phyloP scores from a whole-genome alignment of 371 early-diverging fungal genomes.

The Blakeslea trispora region DNA sequence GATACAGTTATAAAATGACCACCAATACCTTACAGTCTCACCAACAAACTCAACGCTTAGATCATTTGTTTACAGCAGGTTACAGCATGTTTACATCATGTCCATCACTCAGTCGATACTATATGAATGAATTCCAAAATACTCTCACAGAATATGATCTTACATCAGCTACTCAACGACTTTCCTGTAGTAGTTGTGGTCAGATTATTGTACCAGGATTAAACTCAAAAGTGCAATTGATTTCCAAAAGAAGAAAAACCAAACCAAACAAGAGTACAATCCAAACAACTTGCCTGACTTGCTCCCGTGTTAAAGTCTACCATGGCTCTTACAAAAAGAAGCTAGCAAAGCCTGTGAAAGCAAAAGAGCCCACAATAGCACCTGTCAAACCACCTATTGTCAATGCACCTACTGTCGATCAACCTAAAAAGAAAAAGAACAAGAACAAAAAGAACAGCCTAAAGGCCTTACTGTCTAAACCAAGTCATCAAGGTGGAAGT shows the following conservation, averaged over 20 bases:
- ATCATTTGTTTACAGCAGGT: conserved; percentile 39
- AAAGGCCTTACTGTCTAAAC: conserved; percentile 37
- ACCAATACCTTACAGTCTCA: conserved; percentile 9
- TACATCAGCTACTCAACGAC: conserved; percentile 25
- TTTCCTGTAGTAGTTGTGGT: conserved; percentile 39
- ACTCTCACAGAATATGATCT: conserved; percentile 31
- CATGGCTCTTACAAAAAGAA: conserved; percentile 30
- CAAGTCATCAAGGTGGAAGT: conserved; percentile 21
- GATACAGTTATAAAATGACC: not conserved
- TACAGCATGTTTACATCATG: conserved; percentile 24
- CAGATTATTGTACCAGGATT: conserved; percentile 38
- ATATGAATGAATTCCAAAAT: conserved; percentile 46
- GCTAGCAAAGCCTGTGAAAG: no score
- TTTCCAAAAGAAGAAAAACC: conserved; percentile 6
- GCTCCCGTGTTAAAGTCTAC: conserved; percentile 15
- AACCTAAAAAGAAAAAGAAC: conserved; percentile 30
- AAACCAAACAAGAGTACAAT: conserved; percentile 19
- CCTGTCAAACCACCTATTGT: not conserved
- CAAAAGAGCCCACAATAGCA: conserved; percentile 5
- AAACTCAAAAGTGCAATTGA: conserved; percentile 20
- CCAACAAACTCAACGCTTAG: conserved; percentile 34
- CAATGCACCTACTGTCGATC: not conserved
- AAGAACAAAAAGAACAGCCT: conserved; percentile 46
- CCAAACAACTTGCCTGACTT: conserved; percentile 28
- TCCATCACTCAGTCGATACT: conserved; percentile 41